These are phyloP conservation scores for Curvularia hawaiiensis DNA, from an alignment of 2,329 filamentous ascomycete species.

Conservation along the genomic window DNA sequence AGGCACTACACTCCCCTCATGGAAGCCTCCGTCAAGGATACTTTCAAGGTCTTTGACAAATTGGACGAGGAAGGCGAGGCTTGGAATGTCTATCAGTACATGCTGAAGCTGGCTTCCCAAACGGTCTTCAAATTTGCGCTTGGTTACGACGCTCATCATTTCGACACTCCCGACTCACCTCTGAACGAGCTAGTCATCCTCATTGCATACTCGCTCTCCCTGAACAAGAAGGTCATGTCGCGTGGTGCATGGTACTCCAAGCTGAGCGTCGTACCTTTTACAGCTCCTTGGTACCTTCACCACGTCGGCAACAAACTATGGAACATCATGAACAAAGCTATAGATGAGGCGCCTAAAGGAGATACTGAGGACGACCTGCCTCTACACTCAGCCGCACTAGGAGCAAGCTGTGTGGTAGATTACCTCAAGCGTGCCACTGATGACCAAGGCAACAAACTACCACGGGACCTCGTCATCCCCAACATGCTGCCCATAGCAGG, in stretches of 20 bases:
- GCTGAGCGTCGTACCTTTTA: constrained; percentile 14
- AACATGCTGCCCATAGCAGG: constrained; percentile 18
- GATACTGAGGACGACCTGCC: constrained; percentile 22
- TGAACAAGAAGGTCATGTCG: constrained; percentile 22
- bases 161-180: constrained; percentile 11
- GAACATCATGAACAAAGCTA: constrained; percentile 12
- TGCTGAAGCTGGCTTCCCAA: constrained; percentile 21
- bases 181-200: constrained; percentile 16
- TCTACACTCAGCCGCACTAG: constrained; percentile 44
- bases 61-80: constrained; percentile 20
- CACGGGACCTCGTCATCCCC: constrained; percentile 19
- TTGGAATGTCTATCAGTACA: constrained; percentile 24
- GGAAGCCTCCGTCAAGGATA: constrained; percentile 16
- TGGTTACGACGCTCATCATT: constrained; percentile 18
- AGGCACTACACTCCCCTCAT: constrained; percentile 21
- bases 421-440: constrained; percentile 29
- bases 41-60: constrained; percentile 24
- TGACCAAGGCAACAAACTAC: constrained; percentile 30
- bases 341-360: constrained; percentile 16
- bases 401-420: constrained; percentile 36
- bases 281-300: constrained; percentile 12
- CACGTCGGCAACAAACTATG: constrained; percentile 11
- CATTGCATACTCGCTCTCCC: constrained; percentile 15
- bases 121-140: constrained; percentile 18
- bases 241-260: constrained; percentile 20